Conservation (phyloP, 179 eudicot genomes). For the Patellifolia procumbens region DNA sequence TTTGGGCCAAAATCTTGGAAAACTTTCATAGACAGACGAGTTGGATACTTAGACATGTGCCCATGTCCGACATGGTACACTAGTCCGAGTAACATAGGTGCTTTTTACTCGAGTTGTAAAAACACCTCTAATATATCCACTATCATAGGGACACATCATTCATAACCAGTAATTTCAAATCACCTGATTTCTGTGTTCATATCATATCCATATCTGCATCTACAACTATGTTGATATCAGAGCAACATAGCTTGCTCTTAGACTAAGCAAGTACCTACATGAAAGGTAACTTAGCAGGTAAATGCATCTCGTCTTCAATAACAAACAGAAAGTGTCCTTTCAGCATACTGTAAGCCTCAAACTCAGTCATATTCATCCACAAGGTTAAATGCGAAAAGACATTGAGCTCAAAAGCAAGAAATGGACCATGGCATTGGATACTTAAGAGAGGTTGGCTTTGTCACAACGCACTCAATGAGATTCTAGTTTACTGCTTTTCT, state of each 20-base stretch:
- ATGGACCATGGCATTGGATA: conserved; percentile 26
- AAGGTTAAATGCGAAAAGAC: not conserved
- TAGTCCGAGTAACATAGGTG: too few species aligned
- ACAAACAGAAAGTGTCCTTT: not conserved
- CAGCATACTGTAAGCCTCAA: not conserved
- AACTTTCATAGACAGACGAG: too few species aligned
- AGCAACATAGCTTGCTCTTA: not conserved
- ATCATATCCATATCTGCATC: not conserved
- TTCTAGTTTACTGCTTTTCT: conserved; percentile 9
- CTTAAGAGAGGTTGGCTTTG: conserved; percentile 24
- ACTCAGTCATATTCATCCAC: conserved; percentile 6
- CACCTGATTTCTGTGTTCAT: not conserved
- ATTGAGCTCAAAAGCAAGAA: conserved; percentile 6
- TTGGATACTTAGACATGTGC: too few species aligned
- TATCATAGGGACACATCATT: not conserved
- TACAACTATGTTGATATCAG: not conserved
- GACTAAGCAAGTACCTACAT: not conserved
- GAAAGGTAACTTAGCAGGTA: not conserved
- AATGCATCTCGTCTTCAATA: not conserved
- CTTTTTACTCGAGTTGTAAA: too few species aligned
- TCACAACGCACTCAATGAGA: conserved; percentile 29
- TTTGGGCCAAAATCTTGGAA: too few species aligned
- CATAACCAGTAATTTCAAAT: not conserved
- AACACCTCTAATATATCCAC: not conserved
- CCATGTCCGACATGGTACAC: too few species aligned